Evolutionary conservation across 306 rosid genomes (phyloP).

Genomic region (Sicyos edulis): DNA sequence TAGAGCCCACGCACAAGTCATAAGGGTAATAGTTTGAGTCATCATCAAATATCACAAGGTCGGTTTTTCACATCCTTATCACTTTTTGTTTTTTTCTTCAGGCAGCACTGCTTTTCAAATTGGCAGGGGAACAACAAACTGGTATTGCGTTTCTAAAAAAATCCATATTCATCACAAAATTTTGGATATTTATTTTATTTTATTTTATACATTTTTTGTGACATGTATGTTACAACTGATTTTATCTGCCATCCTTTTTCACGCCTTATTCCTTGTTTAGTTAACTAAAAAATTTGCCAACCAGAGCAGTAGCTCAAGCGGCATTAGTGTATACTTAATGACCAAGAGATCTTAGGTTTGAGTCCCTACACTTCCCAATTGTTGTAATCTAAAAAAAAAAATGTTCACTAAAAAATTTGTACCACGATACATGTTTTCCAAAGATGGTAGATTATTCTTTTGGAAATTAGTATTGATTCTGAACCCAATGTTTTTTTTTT

Average conservation of each 20-base stretch:
- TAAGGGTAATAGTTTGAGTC: conserved; percentile 53
- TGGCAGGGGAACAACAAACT: conserved; percentile 76
- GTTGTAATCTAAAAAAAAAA: too few species aligned
- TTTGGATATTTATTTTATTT: neutral
- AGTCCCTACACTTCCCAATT: too few species aligned
- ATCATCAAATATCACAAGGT: conserved; percentile 14
- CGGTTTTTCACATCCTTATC: conserved; percentile 28
- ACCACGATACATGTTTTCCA: neutral
- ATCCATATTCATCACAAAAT: neutral
- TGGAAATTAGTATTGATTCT: conserved; percentile 5
- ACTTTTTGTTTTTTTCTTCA: conserved; percentile 34
- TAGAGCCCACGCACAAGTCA: conserved; percentile 92
- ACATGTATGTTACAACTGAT: neutral
- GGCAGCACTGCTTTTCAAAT: conserved; percentile 90
- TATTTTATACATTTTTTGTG: neutral
- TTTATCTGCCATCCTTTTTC: neutral
- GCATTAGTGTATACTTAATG: too few species aligned
- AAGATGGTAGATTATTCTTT: neutral
- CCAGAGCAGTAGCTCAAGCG: too few species aligned
- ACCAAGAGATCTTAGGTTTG: too few species aligned
- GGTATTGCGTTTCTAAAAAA: conserved; percentile 42
- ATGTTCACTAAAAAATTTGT: neutral
- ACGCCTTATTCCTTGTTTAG: neutral
- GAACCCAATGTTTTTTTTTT: too few species aligned
- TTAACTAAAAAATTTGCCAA: neutral